Conservation (phyloP, 2,329 filamentous ascomycete species). For the Stenocarpella maydis region DNA sequence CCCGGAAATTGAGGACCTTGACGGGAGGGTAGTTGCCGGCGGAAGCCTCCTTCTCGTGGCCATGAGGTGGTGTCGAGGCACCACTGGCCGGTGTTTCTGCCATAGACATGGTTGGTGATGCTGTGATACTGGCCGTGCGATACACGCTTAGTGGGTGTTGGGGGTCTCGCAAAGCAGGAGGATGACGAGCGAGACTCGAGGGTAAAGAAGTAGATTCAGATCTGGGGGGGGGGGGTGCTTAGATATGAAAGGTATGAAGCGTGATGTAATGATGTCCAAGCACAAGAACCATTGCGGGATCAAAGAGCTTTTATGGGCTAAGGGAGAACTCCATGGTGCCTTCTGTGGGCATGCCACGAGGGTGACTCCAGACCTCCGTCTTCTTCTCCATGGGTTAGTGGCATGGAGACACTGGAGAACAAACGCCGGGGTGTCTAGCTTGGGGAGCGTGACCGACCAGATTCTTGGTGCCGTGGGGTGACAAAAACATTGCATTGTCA, state of each 20-base stretch:
- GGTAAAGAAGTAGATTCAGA: not conserved
- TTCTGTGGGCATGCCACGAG: conserved; percentile 32
- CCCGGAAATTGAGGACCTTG: conserved; percentile 34
- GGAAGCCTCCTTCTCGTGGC: conserved; percentile 28
- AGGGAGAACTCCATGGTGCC: conserved; percentile 28
- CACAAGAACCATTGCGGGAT: conserved; percentile 10
- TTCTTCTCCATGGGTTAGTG: conserved; percentile 32
- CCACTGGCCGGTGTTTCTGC: conserved; percentile 33
- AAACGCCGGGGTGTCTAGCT: conserved; percentile 21
- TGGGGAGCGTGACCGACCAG: conserved; percentile 33
- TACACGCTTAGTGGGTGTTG: conserved; percentile 16
- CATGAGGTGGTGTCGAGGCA: conserved; percentile 32
- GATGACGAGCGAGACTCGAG: not conserved
- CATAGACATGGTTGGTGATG: conserved; percentile 27
- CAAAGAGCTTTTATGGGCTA: conserved; percentile 32
- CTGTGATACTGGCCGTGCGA: conserved; percentile 14
- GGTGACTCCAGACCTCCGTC: conserved; percentile 37
- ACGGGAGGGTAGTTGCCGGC: conserved; percentile 32
- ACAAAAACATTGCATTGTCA: conserved; percentile 34
- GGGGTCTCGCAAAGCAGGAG: conserved; percentile 22
- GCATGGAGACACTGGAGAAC: conserved; percentile 34
- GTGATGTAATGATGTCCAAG: conserved; percentile 30
- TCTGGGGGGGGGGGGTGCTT: conserved; percentile 7
- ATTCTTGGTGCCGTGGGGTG: conserved; percentile 32
- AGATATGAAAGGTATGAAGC: conserved; percentile 29